Evolutionary conservation across 139 green algal genomes (phyloP).

Genomic region (Dunaliella primolecta): DNA sequence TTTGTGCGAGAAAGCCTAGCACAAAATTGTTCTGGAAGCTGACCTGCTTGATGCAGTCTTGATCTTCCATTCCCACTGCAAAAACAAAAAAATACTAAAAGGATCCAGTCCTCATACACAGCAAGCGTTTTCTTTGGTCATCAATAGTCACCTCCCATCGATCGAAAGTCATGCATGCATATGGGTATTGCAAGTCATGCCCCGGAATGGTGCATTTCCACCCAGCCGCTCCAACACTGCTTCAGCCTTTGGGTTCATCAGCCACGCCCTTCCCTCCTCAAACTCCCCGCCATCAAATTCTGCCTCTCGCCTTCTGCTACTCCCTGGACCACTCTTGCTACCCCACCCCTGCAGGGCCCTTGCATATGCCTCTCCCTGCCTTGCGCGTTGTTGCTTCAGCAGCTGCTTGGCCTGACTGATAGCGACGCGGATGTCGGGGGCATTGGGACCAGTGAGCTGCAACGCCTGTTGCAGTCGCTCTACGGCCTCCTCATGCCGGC

Average conservation of each 20-base stretch:
- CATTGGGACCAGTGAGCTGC: neutral
- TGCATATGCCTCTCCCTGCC: neutral
- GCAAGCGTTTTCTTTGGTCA: too few relatives aligned
- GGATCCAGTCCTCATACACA: too few relatives aligned
- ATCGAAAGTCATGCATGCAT: too few relatives aligned
- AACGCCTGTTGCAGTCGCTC: neutral
- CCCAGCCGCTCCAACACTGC: neutral
- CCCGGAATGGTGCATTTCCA: neutral
- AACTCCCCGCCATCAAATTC: neutral
- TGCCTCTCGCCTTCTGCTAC: too few relatives aligned
- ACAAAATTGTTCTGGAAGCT: too few relatives aligned
- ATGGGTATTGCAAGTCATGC: too few relatives aligned
- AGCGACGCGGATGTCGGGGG: neutral
- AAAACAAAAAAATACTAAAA: too few relatives aligned
- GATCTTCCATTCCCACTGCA: too few relatives aligned
- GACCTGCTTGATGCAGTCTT: too few relatives aligned
- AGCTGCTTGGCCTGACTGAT: neutral
- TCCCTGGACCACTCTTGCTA: neutral
- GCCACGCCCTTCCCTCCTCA: neutral
- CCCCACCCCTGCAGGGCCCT: neutral
- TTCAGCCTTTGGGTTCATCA: neutral
- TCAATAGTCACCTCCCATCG: too few relatives aligned
- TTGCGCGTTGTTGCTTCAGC: neutral
- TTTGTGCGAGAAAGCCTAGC: too few relatives aligned
- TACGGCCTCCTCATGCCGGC: neutral